These are phyloP conservation scores for Cadophora gregata DNA, from an alignment of 2,329 filamentous ascomycete species.

Conservation along the genomic window DNA sequence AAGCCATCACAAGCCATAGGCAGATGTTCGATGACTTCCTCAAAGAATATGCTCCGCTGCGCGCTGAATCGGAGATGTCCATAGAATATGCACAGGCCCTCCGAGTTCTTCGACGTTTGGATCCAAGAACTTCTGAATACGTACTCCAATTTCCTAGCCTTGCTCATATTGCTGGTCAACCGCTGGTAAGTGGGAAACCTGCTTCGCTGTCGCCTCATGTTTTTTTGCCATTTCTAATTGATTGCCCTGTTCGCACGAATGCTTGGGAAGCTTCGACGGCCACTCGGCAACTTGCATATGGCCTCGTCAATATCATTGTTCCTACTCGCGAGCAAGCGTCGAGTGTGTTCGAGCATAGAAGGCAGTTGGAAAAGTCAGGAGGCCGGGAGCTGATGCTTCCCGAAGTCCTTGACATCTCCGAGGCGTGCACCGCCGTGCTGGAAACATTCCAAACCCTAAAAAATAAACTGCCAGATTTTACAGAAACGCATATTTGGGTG, in stretches of 20 bases:
- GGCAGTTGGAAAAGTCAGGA: constrained; percentile 36
- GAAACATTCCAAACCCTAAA: constrained; percentile 28
- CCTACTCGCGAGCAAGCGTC: constrained; percentile 33
- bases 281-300: constrained; percentile 61
- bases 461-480: constrained; percentile 27
- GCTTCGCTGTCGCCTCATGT: constrained; percentile 48
- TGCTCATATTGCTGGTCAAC: constrained; percentile 36
- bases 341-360: constrained; percentile 41
- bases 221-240: constrained; percentile 69
- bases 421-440: constrained; percentile 35
- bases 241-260: constrained; percentile 59
- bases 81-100: neutral
- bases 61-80: neutral
- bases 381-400: constrained; percentile 41
- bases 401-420: constrained; percentile 32
- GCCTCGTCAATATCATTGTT: constrained; percentile 51
- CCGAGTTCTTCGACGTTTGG: constrained; percentile 43
- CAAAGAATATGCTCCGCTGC: constrained; percentile 33
- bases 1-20: constrained; percentile 30
- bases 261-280: constrained; percentile 61
- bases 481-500: constrained; percentile 36
- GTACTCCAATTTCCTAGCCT: constrained; percentile 49
- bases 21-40: constrained; percentile 36
- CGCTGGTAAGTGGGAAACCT: constrained; percentile 34
- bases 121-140: constrained; percentile 58